A percentile compares a stretch with the other conserved stretches of the same genome.
These are phyloP conservation scores for Hymenoscyphus linearis DNA, from an alignment of 2,329 filamentous ascomycete genomes.

Conservation along the genomic window DNA sequence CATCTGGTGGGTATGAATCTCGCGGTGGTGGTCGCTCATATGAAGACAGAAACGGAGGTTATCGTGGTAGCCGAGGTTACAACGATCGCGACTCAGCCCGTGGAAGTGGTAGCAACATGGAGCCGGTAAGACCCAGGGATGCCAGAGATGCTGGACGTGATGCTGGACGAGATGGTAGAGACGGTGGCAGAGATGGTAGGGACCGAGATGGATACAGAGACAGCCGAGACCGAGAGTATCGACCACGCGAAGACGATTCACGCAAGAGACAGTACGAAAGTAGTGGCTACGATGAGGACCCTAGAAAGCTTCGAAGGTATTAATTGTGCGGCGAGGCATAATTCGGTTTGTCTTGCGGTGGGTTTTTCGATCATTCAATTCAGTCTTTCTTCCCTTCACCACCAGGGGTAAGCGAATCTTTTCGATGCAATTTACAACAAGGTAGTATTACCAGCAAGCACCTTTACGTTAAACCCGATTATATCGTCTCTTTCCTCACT, in stretches of 20 bases:
- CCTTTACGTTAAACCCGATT: slow-evolving; percentile 2
- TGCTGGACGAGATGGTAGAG: slow-evolving; percentile 39
- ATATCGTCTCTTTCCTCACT: neutral
- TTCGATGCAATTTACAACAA: slow-evolving; percentile 28
- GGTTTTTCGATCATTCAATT: slow-evolving; percentile 41
- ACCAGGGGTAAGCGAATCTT: slow-evolving; percentile 35
- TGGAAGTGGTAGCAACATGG: slow-evolving; percentile 67
- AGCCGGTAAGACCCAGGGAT: slow-evolving; percentile 69
- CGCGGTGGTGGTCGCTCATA: slow-evolving; percentile 52
- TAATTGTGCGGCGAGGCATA: slow-evolving; percentile 37
- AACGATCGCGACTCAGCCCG: slow-evolving; percentile 34
- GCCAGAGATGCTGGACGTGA: slow-evolving; percentile 47
- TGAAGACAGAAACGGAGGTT: slow-evolving; percentile 51
- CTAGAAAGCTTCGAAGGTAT: slow-evolving; percentile 59
- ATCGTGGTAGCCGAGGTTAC: slow-evolving; percentile 39
- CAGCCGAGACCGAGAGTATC: slow-evolving; percentile 17
- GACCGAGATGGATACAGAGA: slow-evolving; percentile 52
- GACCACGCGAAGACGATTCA: slow-evolving; percentile 48
- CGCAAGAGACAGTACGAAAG: slow-evolving; percentile 48
- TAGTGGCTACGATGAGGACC: slow-evolving; percentile 81
- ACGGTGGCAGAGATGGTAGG: slow-evolving; percentile 39
- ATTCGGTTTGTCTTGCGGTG: slow-evolving; percentile 38
- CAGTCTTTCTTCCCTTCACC: slow-evolving; percentile 34
- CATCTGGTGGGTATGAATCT: slow-evolving; percentile 46
- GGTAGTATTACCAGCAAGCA: slow-evolving; percentile 28